Conservation (phyloP, 352 stramenopile species). For the Phytophthora chlamydospora region DNA sequence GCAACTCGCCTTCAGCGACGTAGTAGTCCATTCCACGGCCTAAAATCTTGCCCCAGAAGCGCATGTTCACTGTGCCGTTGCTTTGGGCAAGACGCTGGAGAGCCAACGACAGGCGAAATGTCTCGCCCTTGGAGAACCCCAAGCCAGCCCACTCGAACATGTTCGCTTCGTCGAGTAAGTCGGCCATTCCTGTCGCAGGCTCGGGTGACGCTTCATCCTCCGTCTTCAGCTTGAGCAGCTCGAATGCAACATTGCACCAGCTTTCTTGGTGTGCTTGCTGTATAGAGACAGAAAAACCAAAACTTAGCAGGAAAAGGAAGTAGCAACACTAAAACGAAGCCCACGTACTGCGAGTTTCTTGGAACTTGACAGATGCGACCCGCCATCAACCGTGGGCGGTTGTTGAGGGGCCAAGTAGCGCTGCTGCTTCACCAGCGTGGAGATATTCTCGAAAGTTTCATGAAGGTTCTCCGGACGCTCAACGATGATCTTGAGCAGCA, state of each 20-base stretch:
- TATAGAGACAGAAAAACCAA: background rate
- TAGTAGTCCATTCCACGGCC: slow-evolving; percentile 81
- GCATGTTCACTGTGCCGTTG: slow-evolving; percentile 67
- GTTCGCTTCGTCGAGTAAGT: slow-evolving; percentile 81
- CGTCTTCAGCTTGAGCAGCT: slow-evolving; percentile 57
- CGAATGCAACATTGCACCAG: slow-evolving; percentile 69
- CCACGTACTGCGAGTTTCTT: slow-evolving; percentile 64
- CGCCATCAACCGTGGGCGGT: slow-evolving; percentile 32
- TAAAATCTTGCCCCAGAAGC: slow-evolving; percentile 90
- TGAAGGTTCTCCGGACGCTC: slow-evolving; percentile 86
- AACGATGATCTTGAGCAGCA: slow-evolving; percentile 86
- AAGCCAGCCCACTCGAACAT: slow-evolving; percentile 85
- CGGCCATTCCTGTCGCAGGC: slow-evolving; percentile 49
- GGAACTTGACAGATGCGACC: slow-evolving; percentile 33
- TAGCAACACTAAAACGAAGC: background rate
- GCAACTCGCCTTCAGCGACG: slow-evolving; percentile 80
- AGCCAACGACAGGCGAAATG: slow-evolving; percentile 72
- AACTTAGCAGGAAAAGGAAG: slow-evolving; percentile 1
- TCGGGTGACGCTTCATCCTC: slow-evolving; percentile 56
- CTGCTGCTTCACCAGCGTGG: slow-evolving; percentile 84
- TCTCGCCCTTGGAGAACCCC: slow-evolving; percentile 75
- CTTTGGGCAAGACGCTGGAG: slow-evolving; percentile 64
- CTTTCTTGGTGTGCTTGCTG: slow-evolving; percentile 67
- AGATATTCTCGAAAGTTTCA: slow-evolving; percentile 90
- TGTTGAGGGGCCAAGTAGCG: slow-evolving; percentile 53